Conservation (phyloP, 2,329 filamentous ascomycete species). For the Epichloe typhina region DNA sequence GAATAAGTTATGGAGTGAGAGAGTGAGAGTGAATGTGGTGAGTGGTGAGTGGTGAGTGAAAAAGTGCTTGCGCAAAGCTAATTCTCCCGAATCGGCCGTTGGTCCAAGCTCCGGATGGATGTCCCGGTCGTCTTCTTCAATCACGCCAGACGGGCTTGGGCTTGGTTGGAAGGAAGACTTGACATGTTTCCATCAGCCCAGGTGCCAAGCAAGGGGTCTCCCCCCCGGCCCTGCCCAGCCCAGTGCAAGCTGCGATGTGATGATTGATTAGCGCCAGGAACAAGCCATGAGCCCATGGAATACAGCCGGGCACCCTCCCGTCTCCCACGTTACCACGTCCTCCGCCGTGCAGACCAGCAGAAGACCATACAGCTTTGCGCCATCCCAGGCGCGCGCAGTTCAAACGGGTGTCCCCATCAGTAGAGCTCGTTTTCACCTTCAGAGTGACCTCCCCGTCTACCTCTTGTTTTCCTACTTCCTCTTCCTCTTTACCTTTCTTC, state of each 20-base stretch:
- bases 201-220: too few species aligned
- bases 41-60: neutral
- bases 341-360: neutral
- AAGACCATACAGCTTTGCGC: neutral
- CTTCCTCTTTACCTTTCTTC: constrained; percentile 5
- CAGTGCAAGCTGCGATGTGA: neutral
- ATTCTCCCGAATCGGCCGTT: neutral
- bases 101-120: neutral
- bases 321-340: neutral
- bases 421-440: constrained; percentile 7
- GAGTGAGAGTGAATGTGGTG: neutral
- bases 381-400: neutral
- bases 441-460: neutral
- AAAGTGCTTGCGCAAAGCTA: neutral
- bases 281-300: neutral
- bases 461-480: constrained; percentile 3
- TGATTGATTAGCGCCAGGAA: neutral
- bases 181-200: too few species aligned
- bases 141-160: too few species aligned
- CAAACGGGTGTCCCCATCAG: neutral
- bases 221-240: neutral
- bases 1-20: neutral
- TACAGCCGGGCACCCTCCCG: neutral
- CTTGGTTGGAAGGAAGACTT: too few species aligned
- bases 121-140: too few species aligned